Base-by-base conservation (phyloP, 2,329 filamentous ascomycete species). In the Penicillium digitatum region DNA sequence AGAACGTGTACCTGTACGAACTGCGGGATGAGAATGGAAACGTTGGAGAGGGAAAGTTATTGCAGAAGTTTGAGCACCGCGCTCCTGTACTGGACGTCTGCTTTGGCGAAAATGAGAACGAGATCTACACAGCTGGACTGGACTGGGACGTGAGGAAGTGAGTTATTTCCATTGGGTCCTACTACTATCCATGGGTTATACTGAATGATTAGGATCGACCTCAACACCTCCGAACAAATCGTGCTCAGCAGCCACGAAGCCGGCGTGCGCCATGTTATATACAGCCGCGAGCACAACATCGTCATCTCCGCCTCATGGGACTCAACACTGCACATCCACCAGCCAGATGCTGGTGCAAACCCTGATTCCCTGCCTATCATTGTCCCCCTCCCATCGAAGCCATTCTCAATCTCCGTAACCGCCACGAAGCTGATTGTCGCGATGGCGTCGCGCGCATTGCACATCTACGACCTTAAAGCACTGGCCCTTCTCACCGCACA, bases 291-390 rank as follows among this genome's bases (percentile, higher is more conserved):
- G 59, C 85, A 92, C 70, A 84, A 84, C 46, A 79, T 96, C 59
- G 82, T 99, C 55, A 81, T 97, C 62, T 96, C 91, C 52, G 89
- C 89, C 49, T 95, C 92, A 6, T 99, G 94, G 94, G 93, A 99
- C 74, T 86, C 83, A 58, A 96, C 89, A 7, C 81, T 99, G 42
- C 91, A 96, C 72, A 81, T 96, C 55, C 90, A 96, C 78, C 82
- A 87, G 26, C 53, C 61, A 11, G 67, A 67, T n/a, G 57, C 59
- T 16, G 66, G 61, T 67, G 78, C 87, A 45, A 76, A 70, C 71
- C 64, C 76, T 76, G 68, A 78, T 74, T 57, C 80, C 69, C 55
- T 72, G 26, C 84, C 84, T n/a, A 81, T 87, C 42, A 82, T 78
- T 42, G 81, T 96, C 53, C 76, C 81, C 3, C 85, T 96, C 22